Evolutionary conservation across 2,329 filamentous ascomycete species (phyloP), one percentile per base, ranked within the genome.

Genomic region (Canariomyces notabilis): DNA sequence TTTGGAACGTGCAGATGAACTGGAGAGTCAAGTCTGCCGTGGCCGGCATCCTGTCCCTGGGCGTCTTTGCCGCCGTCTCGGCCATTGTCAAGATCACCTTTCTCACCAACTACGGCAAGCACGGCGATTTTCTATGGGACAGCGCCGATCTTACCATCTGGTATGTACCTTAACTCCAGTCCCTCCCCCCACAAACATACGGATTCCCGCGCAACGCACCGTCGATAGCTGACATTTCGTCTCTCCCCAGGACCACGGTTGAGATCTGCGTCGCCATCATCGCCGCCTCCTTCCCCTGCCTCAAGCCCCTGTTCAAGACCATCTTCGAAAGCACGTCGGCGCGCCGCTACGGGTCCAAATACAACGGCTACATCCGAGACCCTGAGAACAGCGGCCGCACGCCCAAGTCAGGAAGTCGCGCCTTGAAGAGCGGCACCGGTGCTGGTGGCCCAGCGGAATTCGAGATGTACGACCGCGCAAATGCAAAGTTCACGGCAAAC

Each of bases 1-100:
- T 63, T 1, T 62, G 59, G 59, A 57, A 54, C 0, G 56, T 63
- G 1, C 57, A 62, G 40, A 49, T 63, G 29, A 63, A 59, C 48
- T 53, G 53, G 46, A 57, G 48, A 32, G 56, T 57, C 42, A 61
- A 60, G 38, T 40, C 51, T 0, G 56, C 59, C 18, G 49, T 63
- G 2, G 50, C 55, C 1, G 54, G 26, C 3, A 57, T 63, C 8
- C 44, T 63, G 15, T 57, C 56, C 1, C 49, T 63, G 7, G 59
- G 60, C 21, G 21, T 61, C 32, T 62, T 63, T 35, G 60, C 59
- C 7, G 55, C 55, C 6, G 50, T 53, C 6, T 52, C 59, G 2
- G 59, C 55, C 31, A 57, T 61, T 14, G 48, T 61, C 38, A 61
- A 60, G 33, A 57, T 60, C 20, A 57, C 53, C 6, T 62, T 51